These are phyloP conservation scores for Musa troglodytarum DNA, from an alignment of 176 grass and related monocot species.

Conservation along the genomic window DNA sequence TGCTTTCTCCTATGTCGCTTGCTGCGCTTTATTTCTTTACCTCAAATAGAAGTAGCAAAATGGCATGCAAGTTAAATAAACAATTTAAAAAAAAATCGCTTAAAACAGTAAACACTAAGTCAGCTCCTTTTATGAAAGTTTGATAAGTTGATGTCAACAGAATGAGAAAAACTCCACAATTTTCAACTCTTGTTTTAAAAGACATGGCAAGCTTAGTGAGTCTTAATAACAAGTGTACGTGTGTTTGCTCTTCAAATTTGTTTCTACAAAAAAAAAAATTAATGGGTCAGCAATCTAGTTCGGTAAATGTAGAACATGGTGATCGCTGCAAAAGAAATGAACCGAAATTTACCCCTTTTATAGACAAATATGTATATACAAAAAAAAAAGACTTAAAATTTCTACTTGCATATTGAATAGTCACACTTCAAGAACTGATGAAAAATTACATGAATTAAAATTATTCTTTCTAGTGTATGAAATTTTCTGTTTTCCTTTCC, in stretches of 20 bases:
- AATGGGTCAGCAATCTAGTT: too few species aligned
- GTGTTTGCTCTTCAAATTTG: not conserved
- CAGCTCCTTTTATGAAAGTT: not conserved
- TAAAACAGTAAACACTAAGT: not conserved
- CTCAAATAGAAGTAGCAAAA: conserved; percentile 15
- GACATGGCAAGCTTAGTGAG: not conserved
- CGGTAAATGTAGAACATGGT: too few species aligned
- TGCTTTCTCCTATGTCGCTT: conserved; percentile 96
- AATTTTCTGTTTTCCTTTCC: too few species aligned
- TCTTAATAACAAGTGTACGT: not conserved
- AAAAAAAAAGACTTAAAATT: not conserved
- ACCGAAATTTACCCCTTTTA: not conserved
- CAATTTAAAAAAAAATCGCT: not conserved
- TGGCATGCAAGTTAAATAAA: not conserved
- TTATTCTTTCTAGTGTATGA: not conserved
- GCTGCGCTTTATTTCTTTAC: conserved; percentile 86
- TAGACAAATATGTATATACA: not conserved
- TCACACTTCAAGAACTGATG: not conserved
- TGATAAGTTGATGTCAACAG: not conserved
- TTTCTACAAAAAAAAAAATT: not conserved
- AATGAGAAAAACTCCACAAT: too few species aligned
- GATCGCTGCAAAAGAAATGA: not conserved
- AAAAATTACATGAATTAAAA: not conserved
- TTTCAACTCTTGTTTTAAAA: too few species aligned
- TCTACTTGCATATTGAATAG: not conserved